These are phyloP conservation scores for Chlamydomonas sphaeroides DNA, from an alignment of 139 green algal genomes.

Conservation along the genomic window DNA sequence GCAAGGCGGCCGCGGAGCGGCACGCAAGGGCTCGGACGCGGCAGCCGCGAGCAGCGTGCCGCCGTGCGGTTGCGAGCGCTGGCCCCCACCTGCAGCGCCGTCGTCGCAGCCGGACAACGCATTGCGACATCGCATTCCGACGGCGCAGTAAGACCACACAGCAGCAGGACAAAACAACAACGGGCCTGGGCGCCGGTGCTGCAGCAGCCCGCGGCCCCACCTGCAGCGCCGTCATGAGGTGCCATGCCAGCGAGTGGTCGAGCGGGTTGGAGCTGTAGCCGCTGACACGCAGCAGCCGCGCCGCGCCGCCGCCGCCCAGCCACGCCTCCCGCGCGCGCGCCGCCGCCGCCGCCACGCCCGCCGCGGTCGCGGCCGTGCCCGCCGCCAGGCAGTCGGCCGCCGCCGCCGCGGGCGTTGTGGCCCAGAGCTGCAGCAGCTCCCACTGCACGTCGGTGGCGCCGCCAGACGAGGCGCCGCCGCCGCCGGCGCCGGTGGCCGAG, in stretches of 20 bases:
- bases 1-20: no score
- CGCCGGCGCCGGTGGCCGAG: conserved; percentile 3
- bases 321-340: background rate
- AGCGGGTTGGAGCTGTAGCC: conserved; percentile 75
- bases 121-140: no score
- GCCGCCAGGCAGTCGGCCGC: conserved; percentile 2
- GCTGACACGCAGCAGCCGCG: conserved; percentile 53
- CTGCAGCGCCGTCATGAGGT: conserved; percentile 66
- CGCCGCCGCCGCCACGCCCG: conserved; percentile 12
- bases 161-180: no score
- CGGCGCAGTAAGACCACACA: no score
- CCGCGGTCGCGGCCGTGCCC: conserved; percentile 4
- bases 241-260: conserved; percentile 71
- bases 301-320: conserved; percentile 18
- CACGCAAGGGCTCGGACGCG: no score
- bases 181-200: no score
- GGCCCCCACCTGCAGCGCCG: no score
- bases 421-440: conserved; percentile 75
- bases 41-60: no score
- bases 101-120: no score
- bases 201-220: conserved; percentile 41
- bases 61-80: no score
- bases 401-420: conserved; percentile 19
- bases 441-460: conserved; percentile 69
- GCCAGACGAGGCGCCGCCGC: background rate